Evolutionary conservation across 768 basidiomycete genomes (phyloP), one percentile per base, ranked within the genome.

Genomic region (Tulasnella sp.): DNA sequence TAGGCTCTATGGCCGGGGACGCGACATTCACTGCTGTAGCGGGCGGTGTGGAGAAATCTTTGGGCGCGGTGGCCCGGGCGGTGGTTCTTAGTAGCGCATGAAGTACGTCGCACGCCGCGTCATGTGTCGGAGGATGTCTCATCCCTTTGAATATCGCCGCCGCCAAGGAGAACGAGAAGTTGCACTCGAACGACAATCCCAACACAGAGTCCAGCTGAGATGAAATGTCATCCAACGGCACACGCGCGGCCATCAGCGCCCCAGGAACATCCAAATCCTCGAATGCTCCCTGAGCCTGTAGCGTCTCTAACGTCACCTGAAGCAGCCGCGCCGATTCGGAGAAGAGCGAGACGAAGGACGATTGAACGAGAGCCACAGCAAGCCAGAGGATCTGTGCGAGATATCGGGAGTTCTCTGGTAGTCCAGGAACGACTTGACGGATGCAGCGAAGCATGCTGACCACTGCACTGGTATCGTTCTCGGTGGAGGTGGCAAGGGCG

Each of bases 401-500:
- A 68, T 90, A 92, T 55, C 87, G 76, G 31, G 87, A 90, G 38
- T 80, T 77, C 31, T 76, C 73, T 0, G 78, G 72, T 10, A 92
- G 74, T 4, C 81, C 83, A 9, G 85, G 85, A 3, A 90, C 78
- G 50, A 92, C 76, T 65, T 81, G 82, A 67, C 80, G 80, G 65
- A 94, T 80, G 71, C 89, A 92, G 53, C 88, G 80, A 24, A 94
- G 78, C 85, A 96, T 94, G 71, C 85, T 87, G 63, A 87, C 81
- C 22, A 92, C 80, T 0, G 88, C 77, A 46, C 78, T 72, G 0
- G 83, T 82, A 65, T 88, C 84, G 19, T 77, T 75, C 15, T 83
- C 81, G 9, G 71, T 68, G 5, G 57, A 59, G 21, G 57, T 59
- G 17, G 57, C 57, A 17, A 94, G 72, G 0, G 87, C 85, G 0